Percentiles rank a stretch among this genome's conserved stretches.
These are phyloP conservation scores for Tylopilus orsonianus DNA, from an alignment of 1,284 basidiomycete species.

Conservation along the genomic window DNA sequence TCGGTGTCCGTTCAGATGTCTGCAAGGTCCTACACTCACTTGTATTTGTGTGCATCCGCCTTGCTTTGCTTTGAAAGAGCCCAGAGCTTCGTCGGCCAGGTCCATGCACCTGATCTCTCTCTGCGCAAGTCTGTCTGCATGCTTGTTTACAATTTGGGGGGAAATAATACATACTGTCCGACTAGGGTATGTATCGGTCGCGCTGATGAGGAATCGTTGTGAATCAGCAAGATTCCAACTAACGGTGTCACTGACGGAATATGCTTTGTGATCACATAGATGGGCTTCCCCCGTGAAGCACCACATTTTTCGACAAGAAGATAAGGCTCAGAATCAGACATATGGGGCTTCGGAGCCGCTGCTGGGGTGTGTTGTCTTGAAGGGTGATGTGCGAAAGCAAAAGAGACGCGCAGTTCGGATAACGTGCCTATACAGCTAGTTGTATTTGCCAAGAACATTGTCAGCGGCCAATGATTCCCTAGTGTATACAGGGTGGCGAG, in stretches of 20 bases:
- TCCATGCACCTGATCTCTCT: conserved; percentile 47
- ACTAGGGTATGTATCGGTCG: conserved; percentile 32
- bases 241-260: conserved; percentile 38
- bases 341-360: conserved; percentile 14
- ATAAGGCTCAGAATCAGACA: conserved; percentile 39
- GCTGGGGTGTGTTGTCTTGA: conserved; percentile 10
- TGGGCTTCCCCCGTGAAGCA: conserved; percentile 40
- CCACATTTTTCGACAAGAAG: conserved; percentile 43
- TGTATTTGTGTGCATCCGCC: conserved; percentile 44
- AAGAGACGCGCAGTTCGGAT: conserved; percentile 24
- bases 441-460: conserved; percentile 32
- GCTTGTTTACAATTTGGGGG: neutral
- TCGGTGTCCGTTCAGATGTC: conserved; percentile 9
- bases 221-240: conserved; percentile 8
- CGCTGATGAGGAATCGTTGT: conserved; percentile 20
- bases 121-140: conserved; percentile 24
- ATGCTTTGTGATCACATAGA: conserved; percentile 45
- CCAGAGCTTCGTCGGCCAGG: conserved; percentile 40
- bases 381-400: conserved; percentile 30
- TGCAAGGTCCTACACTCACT: conserved; percentile 25
- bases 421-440: conserved; percentile 28
- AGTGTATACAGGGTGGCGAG: conserved; percentile 26
- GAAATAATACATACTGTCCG: conserved; percentile 32
- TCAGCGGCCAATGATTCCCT: conserved; percentile 26
- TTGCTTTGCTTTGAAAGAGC: conserved; percentile 42